Base-by-base conservation (phyloP, 345 rosid genomes). In the Gossypium bickii region DNA sequence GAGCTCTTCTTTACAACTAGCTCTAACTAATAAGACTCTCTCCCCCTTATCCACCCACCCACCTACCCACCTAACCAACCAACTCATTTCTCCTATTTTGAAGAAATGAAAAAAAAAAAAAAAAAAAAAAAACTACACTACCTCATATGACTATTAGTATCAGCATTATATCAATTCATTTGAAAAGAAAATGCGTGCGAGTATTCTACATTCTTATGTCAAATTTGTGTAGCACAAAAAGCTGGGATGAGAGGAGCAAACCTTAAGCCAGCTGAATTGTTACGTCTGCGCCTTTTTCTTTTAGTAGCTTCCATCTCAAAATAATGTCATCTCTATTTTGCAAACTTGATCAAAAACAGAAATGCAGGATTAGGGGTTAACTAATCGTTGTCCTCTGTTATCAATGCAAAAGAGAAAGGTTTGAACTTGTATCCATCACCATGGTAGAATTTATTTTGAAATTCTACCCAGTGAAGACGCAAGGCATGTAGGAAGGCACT, bases 401-500 rank as follows among this genome's bases (percentile, higher is more conserved):
- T 72, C 41, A 80, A 73, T 20, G 98, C 85, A 77, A 94, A 94
- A 12, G 94, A 86, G 82, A 94, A 90, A 49, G 98, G 98, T 81
- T 56, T 89, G 88, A 94, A 92, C 81, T 94, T 94, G 86, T 93
- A 89, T 81, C 99, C 98, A 70, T 94, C 98, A 10, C 99, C 99
- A 27, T 86, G 69, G 90, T 89, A 94, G 88, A 94, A 92, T 82
- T 94, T 94, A 29, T 81, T 86, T 84, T 91, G 95, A 78, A 89
- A 94, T 71, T 94, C 99, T 49, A 92, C 96, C 99, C 99, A 92
- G 70, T 94, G 99, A 74, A 94, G 99, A 85, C 98, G 98, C 85
- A 94, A 74, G 15, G 99, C 97, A 24, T 94, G 99, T 13, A 94
- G 88, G 83, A 94, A 94, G 38, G 99, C 98, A 61, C 99, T 93